A percentile compares a stretch with the other conserved stretches of the same genome.
Evolutionary conservation across 2,329 filamentous ascomycete genomes (phyloP).

Genomic region (Beauveria pseudobassiana): DNA sequence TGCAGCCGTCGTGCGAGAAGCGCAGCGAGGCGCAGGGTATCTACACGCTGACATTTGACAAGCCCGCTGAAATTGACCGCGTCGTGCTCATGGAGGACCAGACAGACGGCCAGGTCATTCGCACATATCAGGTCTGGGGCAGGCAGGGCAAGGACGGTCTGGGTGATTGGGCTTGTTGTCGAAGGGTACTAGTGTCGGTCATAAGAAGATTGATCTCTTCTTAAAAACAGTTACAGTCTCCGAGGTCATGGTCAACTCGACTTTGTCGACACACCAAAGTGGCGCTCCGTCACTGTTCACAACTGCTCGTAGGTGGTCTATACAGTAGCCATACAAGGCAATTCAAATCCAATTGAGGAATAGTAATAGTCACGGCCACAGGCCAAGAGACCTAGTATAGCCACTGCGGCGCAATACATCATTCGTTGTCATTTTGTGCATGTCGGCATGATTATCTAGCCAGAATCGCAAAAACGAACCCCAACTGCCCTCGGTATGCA

Average conservation of each 20-base stretch:
- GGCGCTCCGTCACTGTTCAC: slow-evolving; percentile 17
- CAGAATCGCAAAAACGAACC: slow-evolving; percentile 12
- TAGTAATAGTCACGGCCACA: no score
- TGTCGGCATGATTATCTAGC: slow-evolving; percentile 4
- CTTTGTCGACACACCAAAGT: slow-evolving; percentile 18
- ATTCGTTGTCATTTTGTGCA: no score
- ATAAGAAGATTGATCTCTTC: slow-evolving; percentile 21
- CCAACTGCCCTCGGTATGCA: slow-evolving; percentile 8
- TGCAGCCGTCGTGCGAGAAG: neutral
- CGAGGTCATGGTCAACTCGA: slow-evolving; percentile 18
- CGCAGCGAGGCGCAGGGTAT: neutral
- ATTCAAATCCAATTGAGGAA: neutral
- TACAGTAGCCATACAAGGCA: neutral
- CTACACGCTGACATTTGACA: slow-evolving; percentile 13
- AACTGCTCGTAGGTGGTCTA: slow-evolving; percentile 13
- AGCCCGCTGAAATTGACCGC: slow-evolving; percentile 16
- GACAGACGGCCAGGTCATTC: slow-evolving; percentile 19
- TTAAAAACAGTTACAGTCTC: slow-evolving; percentile 14
- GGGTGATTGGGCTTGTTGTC: slow-evolving; percentile 15
- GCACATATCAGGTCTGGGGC: slow-evolving; percentile 18
- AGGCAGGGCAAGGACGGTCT: slow-evolving; percentile 12
- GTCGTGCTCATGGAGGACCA: slow-evolving; percentile 22
- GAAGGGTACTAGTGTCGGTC: slow-evolving; percentile 19
- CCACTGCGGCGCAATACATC: no score
- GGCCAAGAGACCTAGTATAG: no score